Base-by-base conservation (phyloP, 139 green algal species). In the Chlorella vulgaris region DNA sequence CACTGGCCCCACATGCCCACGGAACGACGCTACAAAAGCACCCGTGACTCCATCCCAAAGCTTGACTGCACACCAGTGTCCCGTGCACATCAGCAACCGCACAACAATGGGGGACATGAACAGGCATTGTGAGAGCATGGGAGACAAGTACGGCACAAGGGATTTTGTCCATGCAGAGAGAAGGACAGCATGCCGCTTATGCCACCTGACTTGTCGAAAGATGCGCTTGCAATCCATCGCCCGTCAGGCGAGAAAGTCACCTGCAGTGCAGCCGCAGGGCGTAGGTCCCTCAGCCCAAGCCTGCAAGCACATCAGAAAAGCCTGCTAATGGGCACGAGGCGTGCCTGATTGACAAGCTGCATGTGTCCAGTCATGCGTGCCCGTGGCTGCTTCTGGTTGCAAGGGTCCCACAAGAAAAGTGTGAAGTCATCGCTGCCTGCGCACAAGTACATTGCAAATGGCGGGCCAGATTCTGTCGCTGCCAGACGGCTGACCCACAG, bases 181-280 rank as follows among this genome's bases (percentile, higher is more conserved):
- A n/a, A n/a, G n/a, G n/a, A n/a, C n/a, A n/a, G n/a, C n/a, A n/a
- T n/a, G n/a, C n/a, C n/a, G n/a, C n/a, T n/a, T n/a, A n/a, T n/a
- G n/a, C 10, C 70, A 79, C 73, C 73, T 51, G 86, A 89, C 89
- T 99, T 99, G 93, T 99, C 97, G 83, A 99, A 99, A 18, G 92
- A 97, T 2, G 94, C 96, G 53, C 85, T 94, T 21, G 94, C 89
- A 33, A 99, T 90, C 89, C 88, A 97, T n/a, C 92, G 88, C 8
- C 96, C 96, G 73, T 99, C 93, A 26, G 97, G 97, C 0, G 94
- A 98, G 84, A 99, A 99, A 0, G 88, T 84, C 10, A 99, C 95
- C 90, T 99, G 93, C 70, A 58, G 7, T 3, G 6, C 3, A 67
- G 60, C 60, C 2, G 7, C 42, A 43, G n/a, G n/a, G n/a, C n/a